Evolutionary conservation across 148 eudicot species (phyloP), one percentile per base, ranked within the genome.

Genomic region (Chenopodium album): DNA sequence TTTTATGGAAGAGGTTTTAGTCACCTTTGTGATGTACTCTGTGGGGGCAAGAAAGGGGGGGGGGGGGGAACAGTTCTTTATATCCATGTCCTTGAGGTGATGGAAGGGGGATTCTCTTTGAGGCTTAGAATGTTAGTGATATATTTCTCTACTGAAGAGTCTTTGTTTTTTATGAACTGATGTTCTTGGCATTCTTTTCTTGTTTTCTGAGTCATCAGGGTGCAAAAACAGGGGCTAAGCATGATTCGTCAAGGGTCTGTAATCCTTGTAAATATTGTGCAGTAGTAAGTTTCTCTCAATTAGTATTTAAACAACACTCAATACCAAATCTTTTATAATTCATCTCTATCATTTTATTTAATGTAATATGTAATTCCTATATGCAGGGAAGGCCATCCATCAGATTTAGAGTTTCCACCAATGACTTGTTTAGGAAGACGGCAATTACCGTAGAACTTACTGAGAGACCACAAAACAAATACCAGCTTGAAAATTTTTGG

Each of bases 371-470:
- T 73, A 28, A 78, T 17, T 83, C 62, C 70, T 75, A 74, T 85
- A 29, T 85, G 85, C 93, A 93, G 97, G 92, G 89, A 76, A 84
- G 63, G 64, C 90, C 99, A 32, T 81, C 82, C 22, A 88, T 91
- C 82, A 91, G 87, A 82, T 96, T 96, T 77, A 87, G 82, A 73
- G 88, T 92, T 76, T 92, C 98, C 11, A 67, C 94, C 10, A 88
- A 75, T 73, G 98, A 96, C 47, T 28, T 89, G 56, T 89, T 89
- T 78, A 92, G 83, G 80, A 96, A 89, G 84, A 89, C 91, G 71
- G 94, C 94, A 75, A 85, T 96, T 80, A 82, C 83, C 71, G 99
- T 85, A 34, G 95, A 96, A 89, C 86, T 89, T 62, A 75, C 8
- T 63, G 91, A 89, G 60, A 87, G 78, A 66, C 54, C 81, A 29